Conservation (phyloP, 176 grass and related monocot genomes). For the Eragrostis curvula region DNA sequence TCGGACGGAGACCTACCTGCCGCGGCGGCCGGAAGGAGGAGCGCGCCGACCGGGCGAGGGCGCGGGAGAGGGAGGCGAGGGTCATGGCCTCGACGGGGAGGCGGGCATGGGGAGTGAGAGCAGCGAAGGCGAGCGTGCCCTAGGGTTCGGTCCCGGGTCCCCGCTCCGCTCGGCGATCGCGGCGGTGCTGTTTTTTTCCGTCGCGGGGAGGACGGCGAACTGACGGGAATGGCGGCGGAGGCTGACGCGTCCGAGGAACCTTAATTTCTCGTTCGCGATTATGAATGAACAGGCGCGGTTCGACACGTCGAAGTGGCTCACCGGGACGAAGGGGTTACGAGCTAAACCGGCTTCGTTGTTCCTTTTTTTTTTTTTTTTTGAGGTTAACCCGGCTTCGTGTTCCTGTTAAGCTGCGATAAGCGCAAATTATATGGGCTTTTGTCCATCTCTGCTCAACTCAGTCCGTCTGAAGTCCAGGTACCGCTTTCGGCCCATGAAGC, state of each 20-base stretch:
- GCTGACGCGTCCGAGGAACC: neutral
- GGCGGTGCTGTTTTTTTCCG: neutral
- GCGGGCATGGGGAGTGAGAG: slow-evolving; percentile 4
- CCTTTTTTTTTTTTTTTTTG: too few relatives aligned
- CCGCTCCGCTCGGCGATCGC: slow-evolving; percentile 23
- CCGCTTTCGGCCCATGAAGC: too few relatives aligned
- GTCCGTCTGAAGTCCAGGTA: too few relatives aligned
- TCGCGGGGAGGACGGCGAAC: neutral
- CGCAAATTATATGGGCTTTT: too few relatives aligned
- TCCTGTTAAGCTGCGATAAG: too few relatives aligned
- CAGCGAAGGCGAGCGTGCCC: neutral
- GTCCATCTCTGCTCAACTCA: too few relatives aligned
- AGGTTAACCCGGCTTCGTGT: too few relatives aligned
- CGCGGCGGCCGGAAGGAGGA: neutral
- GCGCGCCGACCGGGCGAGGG: slow-evolving; percentile 30
- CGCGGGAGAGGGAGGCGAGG: slow-evolving; percentile 64
- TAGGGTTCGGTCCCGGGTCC: slow-evolving; percentile 25
- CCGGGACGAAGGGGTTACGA: neutral
- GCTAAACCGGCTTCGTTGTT: neutral
- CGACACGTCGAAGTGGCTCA: slow-evolving; percentile 35
- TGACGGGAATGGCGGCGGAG: slow-evolving; percentile 19
- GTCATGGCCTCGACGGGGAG: slow-evolving; percentile 52
- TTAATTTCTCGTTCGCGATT: neutral
- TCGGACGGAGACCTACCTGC: slow-evolving; percentile 43
- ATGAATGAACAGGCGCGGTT: neutral